A percentile compares a stretch with the other conserved stretches of the same genome.
phyloP scores from a whole-genome alignment of 208 protist genomes.

The Naegleria gruberi region DNA sequence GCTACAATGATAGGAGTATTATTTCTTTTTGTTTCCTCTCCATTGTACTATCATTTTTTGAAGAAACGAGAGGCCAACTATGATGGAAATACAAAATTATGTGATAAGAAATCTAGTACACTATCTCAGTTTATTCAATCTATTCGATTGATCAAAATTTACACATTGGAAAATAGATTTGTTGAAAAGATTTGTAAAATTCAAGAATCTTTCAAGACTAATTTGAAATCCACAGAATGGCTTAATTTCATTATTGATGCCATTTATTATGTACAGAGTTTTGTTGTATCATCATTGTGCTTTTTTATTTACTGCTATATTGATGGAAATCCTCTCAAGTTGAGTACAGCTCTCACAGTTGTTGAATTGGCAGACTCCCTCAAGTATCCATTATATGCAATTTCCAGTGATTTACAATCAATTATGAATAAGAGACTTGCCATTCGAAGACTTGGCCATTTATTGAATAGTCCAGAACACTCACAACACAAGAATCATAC shows the following conservation, averaged over 20 bases:
- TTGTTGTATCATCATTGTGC: background rate
- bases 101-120: constrained; percentile 68
- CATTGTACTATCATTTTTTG: constrained; percentile 38
- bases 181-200: background rate
- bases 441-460: no score
- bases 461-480: background rate
- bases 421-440: no score
- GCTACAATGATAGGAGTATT: no score
- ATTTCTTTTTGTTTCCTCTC: no score
- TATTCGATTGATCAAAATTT: constrained; percentile 78
- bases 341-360: background rate
- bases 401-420: background rate
- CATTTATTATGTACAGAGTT: no score
- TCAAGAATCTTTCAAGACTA: constrained; percentile 5
- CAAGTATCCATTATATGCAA: background rate
- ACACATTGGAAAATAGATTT: constrained; percentile 58
- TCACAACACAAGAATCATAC: background rate
- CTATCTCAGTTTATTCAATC: constrained; percentile 71
- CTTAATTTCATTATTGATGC: constrained; percentile 41
- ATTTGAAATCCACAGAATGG: constrained; percentile 43
- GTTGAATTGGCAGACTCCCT: background rate
- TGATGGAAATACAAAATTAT: constrained; percentile 30
- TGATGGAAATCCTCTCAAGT: background rate
- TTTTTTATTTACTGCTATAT: background rate
- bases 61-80: constrained; percentile 23